phyloP scores from a whole-genome alignment of 2,329 filamentous ascomycete species.

The Monilinia fructigena region DNA sequence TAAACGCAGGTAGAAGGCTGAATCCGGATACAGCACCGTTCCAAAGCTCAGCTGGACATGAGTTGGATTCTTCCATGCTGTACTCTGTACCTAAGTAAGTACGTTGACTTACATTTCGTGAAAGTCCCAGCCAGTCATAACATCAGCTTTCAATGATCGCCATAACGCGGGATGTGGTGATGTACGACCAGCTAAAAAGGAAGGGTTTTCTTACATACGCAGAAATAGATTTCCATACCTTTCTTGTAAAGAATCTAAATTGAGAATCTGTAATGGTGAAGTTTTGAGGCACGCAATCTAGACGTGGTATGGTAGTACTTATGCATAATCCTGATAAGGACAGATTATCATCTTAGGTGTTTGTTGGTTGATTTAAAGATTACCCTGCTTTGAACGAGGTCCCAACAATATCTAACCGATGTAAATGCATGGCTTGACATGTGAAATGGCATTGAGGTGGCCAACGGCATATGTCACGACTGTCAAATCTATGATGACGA shows the following conservation, averaged over 20 bases:
- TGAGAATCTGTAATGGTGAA: background rate
- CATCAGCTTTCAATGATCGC: background rate
- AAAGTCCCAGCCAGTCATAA: background rate
- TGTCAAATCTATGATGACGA: background rate
- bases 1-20: constrained; percentile 5
- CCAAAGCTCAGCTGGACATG: constrained; percentile 7
- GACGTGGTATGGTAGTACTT: constrained; percentile 5
- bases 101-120: background rate
- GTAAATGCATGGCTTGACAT: background rate
- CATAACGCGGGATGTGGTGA: background rate
- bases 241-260: background rate
- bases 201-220: background rate
- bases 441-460: background rate
- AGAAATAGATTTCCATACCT: background rate
- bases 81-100: background rate
- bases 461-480: too few species aligned
- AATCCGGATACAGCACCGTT: constrained; percentile 1
- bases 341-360: background rate
- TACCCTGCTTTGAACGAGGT: constrained; percentile 1
- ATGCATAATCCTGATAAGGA: background rate
- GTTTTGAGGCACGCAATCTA: background rate
- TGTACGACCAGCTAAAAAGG: background rate
- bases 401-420: constrained; percentile 19
- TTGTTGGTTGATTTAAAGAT: background rate
- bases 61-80: constrained; percentile 2